phyloP scores from a whole-genome alignment of 768 basidiomycete genomes.

The Tylopilus plumbeoviolaceoides region DNA sequence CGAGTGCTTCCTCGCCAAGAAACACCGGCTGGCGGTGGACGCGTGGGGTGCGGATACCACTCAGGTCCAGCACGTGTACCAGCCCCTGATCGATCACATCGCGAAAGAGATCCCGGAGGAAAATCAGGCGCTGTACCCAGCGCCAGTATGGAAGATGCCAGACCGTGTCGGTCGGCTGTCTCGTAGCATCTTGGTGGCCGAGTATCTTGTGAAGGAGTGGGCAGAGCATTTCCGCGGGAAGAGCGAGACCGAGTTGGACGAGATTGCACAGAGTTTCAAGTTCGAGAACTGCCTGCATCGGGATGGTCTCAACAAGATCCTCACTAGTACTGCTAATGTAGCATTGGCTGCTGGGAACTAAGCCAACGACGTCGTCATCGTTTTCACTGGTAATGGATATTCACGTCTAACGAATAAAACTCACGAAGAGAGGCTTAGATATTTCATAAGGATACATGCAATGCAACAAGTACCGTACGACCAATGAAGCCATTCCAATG shows the following conservation, averaged over 20 bases:
- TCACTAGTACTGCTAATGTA: conserved; percentile 45
- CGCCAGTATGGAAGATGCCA: conserved; percentile 58
- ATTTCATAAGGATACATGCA: not conserved
- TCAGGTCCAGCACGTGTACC: conserved; percentile 53
- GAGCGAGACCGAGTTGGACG: conserved; percentile 59
- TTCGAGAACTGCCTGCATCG: conserved; percentile 67
- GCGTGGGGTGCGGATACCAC: conserved; percentile 45
- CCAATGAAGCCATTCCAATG: not conserved
- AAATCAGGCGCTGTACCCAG: conserved; percentile 56
- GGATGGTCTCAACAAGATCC: conserved; percentile 57
- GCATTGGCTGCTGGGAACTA: conserved; percentile 5
- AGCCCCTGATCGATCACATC: conserved; percentile 63
- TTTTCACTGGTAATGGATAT: no score
- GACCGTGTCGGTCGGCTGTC: conserved; percentile 55
- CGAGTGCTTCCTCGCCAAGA: conserved; percentile 66
- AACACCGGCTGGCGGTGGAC: conserved; percentile 73
- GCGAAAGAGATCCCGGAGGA: conserved; percentile 47
- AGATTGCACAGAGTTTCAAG: conserved; percentile 70
- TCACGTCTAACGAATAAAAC: no score
- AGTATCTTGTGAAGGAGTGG: conserved; percentile 72
- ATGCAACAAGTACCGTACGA: not conserved
- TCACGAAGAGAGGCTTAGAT: not conserved
- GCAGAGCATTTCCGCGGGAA: conserved; percentile 63
- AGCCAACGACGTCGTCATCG: not conserved
- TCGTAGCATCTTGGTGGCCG: conserved; percentile 64